A percentile compares a stretch with the other conserved stretches of the same genome.
Conservation (phyloP, 2,329 filamentous ascomycete species). For the Neoarthrinium moseri region DNA sequence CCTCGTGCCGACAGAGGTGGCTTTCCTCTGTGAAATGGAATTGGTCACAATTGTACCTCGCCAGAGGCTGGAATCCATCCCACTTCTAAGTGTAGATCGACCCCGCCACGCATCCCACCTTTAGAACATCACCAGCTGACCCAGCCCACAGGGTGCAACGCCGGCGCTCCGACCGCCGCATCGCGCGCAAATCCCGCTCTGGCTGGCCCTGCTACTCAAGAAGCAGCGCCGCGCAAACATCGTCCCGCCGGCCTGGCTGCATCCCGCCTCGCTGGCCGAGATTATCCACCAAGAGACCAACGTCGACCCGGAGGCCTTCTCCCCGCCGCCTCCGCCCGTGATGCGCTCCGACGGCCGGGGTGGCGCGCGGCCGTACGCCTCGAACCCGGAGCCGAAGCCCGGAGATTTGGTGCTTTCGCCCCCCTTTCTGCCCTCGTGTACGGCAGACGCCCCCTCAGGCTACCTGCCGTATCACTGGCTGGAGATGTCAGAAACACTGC, state of each 20-base stretch:
- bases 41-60: constrained; percentile 89
- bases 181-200: constrained; percentile 77
- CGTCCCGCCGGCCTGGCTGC: constrained; percentile 84
- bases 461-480: constrained; percentile 94
- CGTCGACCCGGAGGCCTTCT: constrained; percentile 69
- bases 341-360: constrained; percentile 46
- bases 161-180: constrained; percentile 77
- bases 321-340: constrained; percentile 70
- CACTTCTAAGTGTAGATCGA: constrained; percentile 72
- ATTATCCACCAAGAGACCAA: constrained; percentile 82
- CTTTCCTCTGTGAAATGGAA: constrained; percentile 97
- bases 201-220: constrained; percentile 93
- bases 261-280: constrained; percentile 68
- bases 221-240: constrained; percentile 94
- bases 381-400: constrained; percentile 7
- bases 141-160: constrained; percentile 65
- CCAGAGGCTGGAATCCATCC: constrained; percentile 81
- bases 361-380: constrained; percentile 33
- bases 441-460: constrained; percentile 63
- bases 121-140: constrained; percentile 6
- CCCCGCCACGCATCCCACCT: constrained; percentile 19
- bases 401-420: constrained; percentile 50
- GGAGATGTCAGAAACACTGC: constrained; percentile 82
- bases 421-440: constrained; percentile 78
- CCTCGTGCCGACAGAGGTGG: constrained; percentile 82